These are phyloP conservation scores for Grosmannia penicillata DNA, from an alignment of 2,329 filamentous ascomycete genomes.

Conservation along the genomic window DNA sequence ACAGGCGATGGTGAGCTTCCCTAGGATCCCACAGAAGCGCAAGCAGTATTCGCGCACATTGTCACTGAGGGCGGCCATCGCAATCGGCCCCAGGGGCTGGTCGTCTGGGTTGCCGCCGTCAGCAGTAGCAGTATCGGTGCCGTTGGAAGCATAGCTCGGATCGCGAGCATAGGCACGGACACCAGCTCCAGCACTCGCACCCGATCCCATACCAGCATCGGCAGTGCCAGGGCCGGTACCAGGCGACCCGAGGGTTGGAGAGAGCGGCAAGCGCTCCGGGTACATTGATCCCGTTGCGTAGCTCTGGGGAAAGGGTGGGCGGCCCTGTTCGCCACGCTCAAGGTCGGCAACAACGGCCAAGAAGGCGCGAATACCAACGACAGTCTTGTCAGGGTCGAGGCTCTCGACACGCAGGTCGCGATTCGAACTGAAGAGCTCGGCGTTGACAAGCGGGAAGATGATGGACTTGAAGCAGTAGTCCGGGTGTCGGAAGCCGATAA, in stretches of 20 bases:
- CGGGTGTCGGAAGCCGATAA: conserved; percentile 85
- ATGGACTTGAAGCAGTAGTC: conserved; percentile 86
- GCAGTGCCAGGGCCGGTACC: too few species aligned
- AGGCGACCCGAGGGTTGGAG: conserved; percentile 31
- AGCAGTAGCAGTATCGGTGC: neutral
- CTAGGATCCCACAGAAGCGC: conserved; percentile 86
- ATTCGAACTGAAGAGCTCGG: conserved; percentile 66
- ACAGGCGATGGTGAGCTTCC: conserved; percentile 90
- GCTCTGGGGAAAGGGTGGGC: conserved; percentile 73
- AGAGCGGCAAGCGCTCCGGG: conserved; percentile 30
- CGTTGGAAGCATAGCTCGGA: too few species aligned
- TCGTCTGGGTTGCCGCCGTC: neutral
- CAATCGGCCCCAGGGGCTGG: conserved; percentile 49
- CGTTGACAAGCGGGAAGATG: conserved; percentile 91
- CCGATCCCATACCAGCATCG: too few species aligned
- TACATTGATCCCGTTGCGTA: conserved; percentile 25
- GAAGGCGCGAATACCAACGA: conserved; percentile 92
- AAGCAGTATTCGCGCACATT: conserved; percentile 72
- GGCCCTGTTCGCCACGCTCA: conserved; percentile 64
- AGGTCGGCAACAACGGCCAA: conserved; percentile 85
- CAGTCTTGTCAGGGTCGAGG: conserved; percentile 88
- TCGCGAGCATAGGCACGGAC: too few species aligned
- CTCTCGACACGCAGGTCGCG: conserved; percentile 77
- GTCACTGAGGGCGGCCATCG: conserved; percentile 52
- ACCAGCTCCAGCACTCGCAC: too few species aligned